Base-by-base conservation (phyloP, 2,329 filamentous ascomycete genomes). In the Aschersonia sp. region DNA sequence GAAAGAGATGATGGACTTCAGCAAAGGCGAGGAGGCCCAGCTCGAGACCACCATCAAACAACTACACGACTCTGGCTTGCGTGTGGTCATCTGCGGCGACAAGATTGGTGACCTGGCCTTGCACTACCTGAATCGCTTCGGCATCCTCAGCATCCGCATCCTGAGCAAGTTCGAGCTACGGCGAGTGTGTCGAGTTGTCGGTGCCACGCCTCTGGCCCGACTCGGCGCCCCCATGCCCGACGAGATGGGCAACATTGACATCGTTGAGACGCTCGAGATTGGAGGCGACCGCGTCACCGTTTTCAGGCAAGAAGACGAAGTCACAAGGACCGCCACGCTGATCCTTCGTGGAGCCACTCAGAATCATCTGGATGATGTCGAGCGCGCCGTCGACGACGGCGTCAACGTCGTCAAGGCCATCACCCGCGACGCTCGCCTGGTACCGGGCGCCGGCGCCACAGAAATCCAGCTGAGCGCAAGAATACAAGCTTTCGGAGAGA, bases 361-460 rank as follows among this genome's bases (percentile, higher is more conserved):
- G 69, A 98, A 98, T 72, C 88, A 97, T 66, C 80, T 98, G 30
- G 92, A 98, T 61, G 92, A 98, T 58, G 78, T 98, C 38, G 92
- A 98, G 75, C 84, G 92, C 54, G 92, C 92, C 46, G 89, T 98
- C 49, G 92, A 98, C 59, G 92, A 98, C 57, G 92, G 92, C 54
- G 92, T 98, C 65, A 98, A 97, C 61, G 94, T 94, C 47, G 85
- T 98, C 65, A 98, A 98, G 73, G 92, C 92, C 54, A 94, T 98
- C 64, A 97, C 92, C 52, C 86, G 86, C 64, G 94, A 98, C 63
- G 73, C 91, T 5, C 79, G 89, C 53, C 75, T 98, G 50, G 89
- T 98, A 0, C 89, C 92, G 40, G 92, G 92, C 54, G 92, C 92
- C 31, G 94, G 92, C 59, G 91, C 92, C 45, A 88, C 91, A 52